These are phyloP conservation scores for Thermochaetoides thermophila DNA, from an alignment of 495 filamentous ascomycete species.

Conservation along the genomic window DNA sequence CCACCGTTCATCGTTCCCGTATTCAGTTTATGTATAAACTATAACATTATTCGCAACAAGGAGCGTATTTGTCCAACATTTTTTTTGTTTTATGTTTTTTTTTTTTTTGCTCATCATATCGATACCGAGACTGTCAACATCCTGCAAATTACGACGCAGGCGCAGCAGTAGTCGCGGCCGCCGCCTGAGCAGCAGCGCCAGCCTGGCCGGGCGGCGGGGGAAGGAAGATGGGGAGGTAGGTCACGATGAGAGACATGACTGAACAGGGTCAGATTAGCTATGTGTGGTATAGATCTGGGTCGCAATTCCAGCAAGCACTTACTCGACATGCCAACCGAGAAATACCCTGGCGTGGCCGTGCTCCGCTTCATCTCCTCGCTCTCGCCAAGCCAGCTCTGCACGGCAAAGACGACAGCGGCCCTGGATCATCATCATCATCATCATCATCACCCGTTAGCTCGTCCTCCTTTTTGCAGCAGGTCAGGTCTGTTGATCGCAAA, in stretches of 20 bases:
- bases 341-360: conserved; percentile 59
- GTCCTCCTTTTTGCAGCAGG: too few species aligned
- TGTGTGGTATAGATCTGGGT: neutral
- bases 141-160: too few species aligned
- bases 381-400: conserved; percentile 80
- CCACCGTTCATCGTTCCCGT: too few species aligned
- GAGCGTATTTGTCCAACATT: too few species aligned
- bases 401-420: conserved; percentile 68
- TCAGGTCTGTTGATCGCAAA: too few species aligned
- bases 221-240: conserved; percentile 75
- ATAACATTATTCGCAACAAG: too few species aligned
- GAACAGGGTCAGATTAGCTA: conserved; percentile 7
- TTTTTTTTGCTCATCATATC: too few species aligned
- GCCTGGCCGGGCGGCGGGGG: conserved; percentile 33
- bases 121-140: too few species aligned
- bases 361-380: conserved; percentile 57
- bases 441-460: neutral
- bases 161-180: too few species aligned
- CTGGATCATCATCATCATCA: conserved; percentile 24
- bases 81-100: too few species aligned
- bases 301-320: conserved; percentile 21
- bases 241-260: conserved; percentile 71
- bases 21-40: too few species aligned
- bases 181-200: neutral
- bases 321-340: conserved; percentile 77